These are phyloP conservation scores for Trichosporon sp. DNA, from an alignment of 1,284 basidiomycete species.

Conservation along the genomic window DNA sequence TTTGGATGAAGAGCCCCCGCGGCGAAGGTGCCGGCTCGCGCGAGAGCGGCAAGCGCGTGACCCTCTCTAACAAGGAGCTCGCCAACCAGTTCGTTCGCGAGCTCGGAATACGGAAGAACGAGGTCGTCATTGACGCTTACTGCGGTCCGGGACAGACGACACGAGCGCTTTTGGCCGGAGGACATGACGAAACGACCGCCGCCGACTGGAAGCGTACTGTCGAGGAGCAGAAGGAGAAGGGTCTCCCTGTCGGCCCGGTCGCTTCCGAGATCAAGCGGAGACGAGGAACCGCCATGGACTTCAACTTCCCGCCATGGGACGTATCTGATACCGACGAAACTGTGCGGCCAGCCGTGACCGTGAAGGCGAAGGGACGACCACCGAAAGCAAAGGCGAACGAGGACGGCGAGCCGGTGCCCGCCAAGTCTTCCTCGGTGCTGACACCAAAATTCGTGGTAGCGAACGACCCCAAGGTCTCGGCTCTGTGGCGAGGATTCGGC, in stretches of 20 bases:
- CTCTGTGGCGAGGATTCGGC: conserved; percentile 36
- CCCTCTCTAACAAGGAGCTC: conserved; percentile 37
- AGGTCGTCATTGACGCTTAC: conserved; percentile 49
- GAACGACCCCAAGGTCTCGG: conserved; percentile 37
- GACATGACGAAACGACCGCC: conserved; percentile 28
- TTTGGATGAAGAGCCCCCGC: not conserved
- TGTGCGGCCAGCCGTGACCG: not conserved
- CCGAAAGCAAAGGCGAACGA: not conserved
- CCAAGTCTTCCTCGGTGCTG: not conserved
- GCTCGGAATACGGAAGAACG: conserved; percentile 38
- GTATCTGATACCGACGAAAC: not conserved
- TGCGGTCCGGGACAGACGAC: conserved; percentile 41
- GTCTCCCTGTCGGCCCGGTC: not conserved
- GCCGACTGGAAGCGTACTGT: conserved; percentile 30
- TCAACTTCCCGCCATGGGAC: conserved; percentile 26
- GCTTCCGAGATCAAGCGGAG: conserved; percentile 5
- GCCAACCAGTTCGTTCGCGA: conserved; percentile 45
- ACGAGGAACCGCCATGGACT: not conserved
- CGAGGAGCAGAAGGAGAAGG: conserved; percentile 14
- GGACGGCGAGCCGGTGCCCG: not conserved
- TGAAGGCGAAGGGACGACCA: not conserved
- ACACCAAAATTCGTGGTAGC: conserved; percentile 39
- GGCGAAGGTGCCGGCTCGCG: conserved; percentile 2
- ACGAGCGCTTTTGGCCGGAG: conserved; percentile 44
- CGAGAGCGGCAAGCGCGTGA: conserved; percentile 30